These are phyloP conservation scores for Debaryomyces prosopidis DNA, from an alignment of 805 yeast species.

Conservation along the genomic window DNA sequence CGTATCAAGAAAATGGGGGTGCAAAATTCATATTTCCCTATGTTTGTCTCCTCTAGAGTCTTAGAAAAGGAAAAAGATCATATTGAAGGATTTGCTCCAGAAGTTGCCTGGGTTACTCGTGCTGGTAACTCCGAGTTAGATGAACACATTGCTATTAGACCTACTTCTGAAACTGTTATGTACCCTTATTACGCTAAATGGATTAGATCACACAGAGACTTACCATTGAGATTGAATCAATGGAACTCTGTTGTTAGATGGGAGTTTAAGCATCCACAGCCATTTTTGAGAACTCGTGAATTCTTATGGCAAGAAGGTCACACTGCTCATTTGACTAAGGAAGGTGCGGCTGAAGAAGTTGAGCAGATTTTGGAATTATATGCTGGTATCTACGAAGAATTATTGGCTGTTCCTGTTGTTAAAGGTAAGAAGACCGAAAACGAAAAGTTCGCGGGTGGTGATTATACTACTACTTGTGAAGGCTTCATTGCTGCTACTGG, in stretches of 20 bases:
- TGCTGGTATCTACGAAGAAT: constrained; percentile 80
- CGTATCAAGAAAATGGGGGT: constrained; percentile 88
- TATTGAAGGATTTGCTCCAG: constrained; percentile 98
- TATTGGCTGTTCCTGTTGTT: constrained; percentile 95
- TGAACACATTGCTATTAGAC: constrained; percentile 98
- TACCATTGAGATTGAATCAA: constrained; percentile 94
- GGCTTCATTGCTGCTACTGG: constrained; percentile 98
- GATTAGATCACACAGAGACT: constrained; percentile 97
- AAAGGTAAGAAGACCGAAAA: constrained; percentile 95
- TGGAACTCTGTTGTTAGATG: constrained; percentile 99
- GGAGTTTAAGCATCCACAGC: constrained; percentile 99
- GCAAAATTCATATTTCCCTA: constrained; percentile 94
- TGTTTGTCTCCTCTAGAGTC: constrained; percentile 93
- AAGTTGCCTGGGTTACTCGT: constrained; percentile 98
- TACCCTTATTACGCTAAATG: constrained; percentile 99
- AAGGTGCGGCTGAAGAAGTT: constrained; percentile 83
- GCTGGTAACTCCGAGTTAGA: constrained; percentile 95
- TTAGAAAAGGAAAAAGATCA: constrained; percentile 98
- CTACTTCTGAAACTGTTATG: constrained; percentile 99
- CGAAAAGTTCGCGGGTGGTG: constrained; percentile 98
- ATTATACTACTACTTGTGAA: constrained; percentile 92
- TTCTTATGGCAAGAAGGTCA: constrained; percentile 99
- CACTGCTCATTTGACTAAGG: constrained; percentile 88
- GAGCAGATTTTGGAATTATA: constrained; percentile 82
- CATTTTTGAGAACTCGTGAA: constrained; percentile 97